Conservation (phyloP, 2,329 filamentous ascomycete genomes). For the Neonectria punicea region DNA sequence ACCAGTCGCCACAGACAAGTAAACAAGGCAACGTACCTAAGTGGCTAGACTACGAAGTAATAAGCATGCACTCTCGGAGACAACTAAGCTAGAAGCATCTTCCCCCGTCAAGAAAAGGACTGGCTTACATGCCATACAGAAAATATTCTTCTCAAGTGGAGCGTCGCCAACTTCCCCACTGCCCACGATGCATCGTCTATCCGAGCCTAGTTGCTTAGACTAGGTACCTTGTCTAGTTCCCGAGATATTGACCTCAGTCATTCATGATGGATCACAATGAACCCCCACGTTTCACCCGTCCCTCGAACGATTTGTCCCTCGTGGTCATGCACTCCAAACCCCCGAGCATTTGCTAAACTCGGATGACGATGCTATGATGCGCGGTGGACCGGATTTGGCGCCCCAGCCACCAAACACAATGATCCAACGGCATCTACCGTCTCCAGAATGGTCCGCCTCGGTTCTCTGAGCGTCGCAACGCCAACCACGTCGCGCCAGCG, state of each 20-base stretch:
- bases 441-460: slow-evolving; percentile 14
- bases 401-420: not conserved
- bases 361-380: slow-evolving; percentile 14
- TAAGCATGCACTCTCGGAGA: not conserved
- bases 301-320: slow-evolving; percentile 35
- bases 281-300: slow-evolving; percentile 34
- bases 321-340: slow-evolving; percentile 25
- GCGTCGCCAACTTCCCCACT: not conserved
- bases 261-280: slow-evolving; percentile 28
- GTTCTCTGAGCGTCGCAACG: slow-evolving; percentile 5
- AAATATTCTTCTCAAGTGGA: not conserved
- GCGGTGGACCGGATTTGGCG: slow-evolving; percentile 7
- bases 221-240: slow-evolving; percentile 4
- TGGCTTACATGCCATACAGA: not conserved
- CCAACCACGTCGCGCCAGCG: slow-evolving; percentile 1
- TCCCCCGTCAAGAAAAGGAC: not conserved
- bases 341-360: slow-evolving; percentile 26
- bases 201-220: slow-evolving; percentile 4
- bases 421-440: not conserved
- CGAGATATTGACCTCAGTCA: slow-evolving; percentile 23
- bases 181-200: slow-evolving; percentile 1
- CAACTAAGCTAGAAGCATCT: not conserved
- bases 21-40: not conserved
- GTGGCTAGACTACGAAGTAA: no score
- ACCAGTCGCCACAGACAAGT: no score